phyloP scores from a whole-genome alignment of 1,284 basidiomycete species.

The Tylopilus sp. region DNA sequence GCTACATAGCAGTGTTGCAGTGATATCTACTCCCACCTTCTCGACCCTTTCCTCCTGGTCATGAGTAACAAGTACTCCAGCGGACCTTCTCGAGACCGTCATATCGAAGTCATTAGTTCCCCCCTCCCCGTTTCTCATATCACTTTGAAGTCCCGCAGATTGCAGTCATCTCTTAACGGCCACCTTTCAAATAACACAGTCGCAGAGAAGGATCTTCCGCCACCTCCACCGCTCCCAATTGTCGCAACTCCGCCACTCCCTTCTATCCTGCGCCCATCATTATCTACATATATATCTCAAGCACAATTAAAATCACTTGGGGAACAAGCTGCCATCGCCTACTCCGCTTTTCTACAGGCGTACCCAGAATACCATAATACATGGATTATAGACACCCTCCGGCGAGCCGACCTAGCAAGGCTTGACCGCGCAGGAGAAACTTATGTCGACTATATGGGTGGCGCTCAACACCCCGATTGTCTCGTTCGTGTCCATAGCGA shows the following conservation, averaged over 20 bases:
- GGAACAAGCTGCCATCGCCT: conserved; percentile 36
- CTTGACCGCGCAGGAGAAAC: conserved; percentile 63
- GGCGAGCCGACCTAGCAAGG: conserved; percentile 64
- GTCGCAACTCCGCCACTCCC: not conserved
- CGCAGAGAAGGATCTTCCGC: conserved; percentile 32
- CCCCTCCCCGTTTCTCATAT: conserved; percentile 39
- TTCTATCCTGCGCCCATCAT: conserved; percentile 11
- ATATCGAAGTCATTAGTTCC: conserved; percentile 11
- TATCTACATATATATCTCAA: conserved; percentile 32
- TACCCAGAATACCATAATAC: conserved; percentile 56
- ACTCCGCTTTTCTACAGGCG: conserved; percentile 42
- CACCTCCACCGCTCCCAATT: not conserved
- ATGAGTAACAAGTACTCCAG: conserved; percentile 47
- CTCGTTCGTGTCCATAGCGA: conserved; percentile 66
- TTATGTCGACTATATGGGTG: conserved; percentile 84
- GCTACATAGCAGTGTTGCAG: not conserved
- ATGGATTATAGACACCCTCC: conserved; percentile 68
- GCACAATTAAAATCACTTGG: conserved; percentile 19
- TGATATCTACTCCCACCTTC: no score
- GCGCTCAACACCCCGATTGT: conserved; percentile 71
- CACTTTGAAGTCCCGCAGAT: conserved; percentile 39
- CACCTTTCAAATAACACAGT: conserved; percentile 32
- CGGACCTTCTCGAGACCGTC: conserved; percentile 21
- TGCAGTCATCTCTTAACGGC: conserved; percentile 36
- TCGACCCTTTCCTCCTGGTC: not conserved